Base-by-base conservation (phyloP, 2,329 filamentous ascomycete species). In the Fusarium mangiferae region DNA sequence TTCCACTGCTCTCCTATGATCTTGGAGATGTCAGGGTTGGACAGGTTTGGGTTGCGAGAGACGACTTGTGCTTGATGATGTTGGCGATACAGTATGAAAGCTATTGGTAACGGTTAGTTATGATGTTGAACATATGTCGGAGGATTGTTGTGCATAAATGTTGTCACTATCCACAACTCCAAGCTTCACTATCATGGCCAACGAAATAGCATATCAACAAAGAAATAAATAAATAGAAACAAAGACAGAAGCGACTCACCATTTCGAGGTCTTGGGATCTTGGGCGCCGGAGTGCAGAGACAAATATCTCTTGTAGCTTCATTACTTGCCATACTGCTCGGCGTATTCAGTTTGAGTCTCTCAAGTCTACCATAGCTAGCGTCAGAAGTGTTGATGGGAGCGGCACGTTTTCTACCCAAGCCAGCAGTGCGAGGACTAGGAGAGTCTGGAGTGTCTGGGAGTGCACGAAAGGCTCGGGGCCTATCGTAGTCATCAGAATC, bases 21-120 rank as follows among this genome's bases (percentile, higher is more conserved):
- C 84, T 98, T 98, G 74, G 96, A 98, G 77, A 98, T 97, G 59
- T 98, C 94, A 7, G 96, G 96, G 83, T 98, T 98, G 51, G 95
- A 92, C 74, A 98, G 90, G 49, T 94, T 93, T n/a, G 95, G 96
- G 78, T 98, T 90, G 76, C 94, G 89, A 61, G 91, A 88, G 42
- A 95, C 93, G 57, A 98, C 94, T 55, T 90, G 87, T 24, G 93
- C 91, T 83, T 98, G 96, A 78, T 96, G 92, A 82, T 97, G 93
- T 81, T 98, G 95, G 44, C 96, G 94, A 85, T 98, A 99, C 77
- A 99, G 88, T 75, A 99, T 99, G 85, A 99, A 99, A 57, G 96
- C 96, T 99, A 81, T 79, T 81, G 76, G 67, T 41, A 39, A 15
- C 35, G 15, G 76, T 83, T 65, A 83, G 80, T 48, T 24, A 41